Evolutionary conservation across 1,139 yeast species (phyloP), one percentile per base, ranked within the genome.

Genomic region (Pichia sp.): DNA sequence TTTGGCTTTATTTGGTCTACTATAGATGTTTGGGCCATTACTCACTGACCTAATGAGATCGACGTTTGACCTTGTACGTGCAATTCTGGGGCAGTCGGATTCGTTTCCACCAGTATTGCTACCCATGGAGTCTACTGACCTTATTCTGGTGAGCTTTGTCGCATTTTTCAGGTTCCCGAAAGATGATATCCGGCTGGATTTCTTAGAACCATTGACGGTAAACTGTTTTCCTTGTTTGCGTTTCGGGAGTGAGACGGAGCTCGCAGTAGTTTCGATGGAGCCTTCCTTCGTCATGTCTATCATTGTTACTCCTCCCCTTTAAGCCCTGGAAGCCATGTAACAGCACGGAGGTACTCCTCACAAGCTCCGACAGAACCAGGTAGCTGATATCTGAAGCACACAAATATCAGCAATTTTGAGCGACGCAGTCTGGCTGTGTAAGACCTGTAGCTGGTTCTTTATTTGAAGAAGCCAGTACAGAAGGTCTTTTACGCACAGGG

Each of bases 211-310:
- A 2, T 70, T 69, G 3, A 70, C 71, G 0, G 70, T 59, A 54
- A 68, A 68, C 54, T 63, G 65, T 57, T 67, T 67, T 23, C 60
- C 59, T 10, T 60, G 53, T 49, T 66, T 65, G 55, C 65, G 65
- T 49, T 62, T 62, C 29, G 32, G 51, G 19, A 40, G 5, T 19
- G 7, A 7, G 6, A 36, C 5, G 2, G 26, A 23, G 11, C 31
- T 6, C 8, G 31, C 46, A 13, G 29, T 41, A n/a, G 8, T 7
- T 34, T 46, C 49, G 6, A 8, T 8, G n/a, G 49, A 32, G 6
- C 11, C 38, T 11, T 46, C 49, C 13, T 31, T 46, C n/a, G 23
- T n/a, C 3, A 11, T 10, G 2, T 46, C 49, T n/a, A 29, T 11
- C 49, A 46, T 46, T 11, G 10, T 36, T 36, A 13, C 7, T 5